Percentiles rank a stretch among this genome's conserved stretches.
Conservation (phyloP, 352 stramenopile species). For the Globisporangium middletonii region DNA sequence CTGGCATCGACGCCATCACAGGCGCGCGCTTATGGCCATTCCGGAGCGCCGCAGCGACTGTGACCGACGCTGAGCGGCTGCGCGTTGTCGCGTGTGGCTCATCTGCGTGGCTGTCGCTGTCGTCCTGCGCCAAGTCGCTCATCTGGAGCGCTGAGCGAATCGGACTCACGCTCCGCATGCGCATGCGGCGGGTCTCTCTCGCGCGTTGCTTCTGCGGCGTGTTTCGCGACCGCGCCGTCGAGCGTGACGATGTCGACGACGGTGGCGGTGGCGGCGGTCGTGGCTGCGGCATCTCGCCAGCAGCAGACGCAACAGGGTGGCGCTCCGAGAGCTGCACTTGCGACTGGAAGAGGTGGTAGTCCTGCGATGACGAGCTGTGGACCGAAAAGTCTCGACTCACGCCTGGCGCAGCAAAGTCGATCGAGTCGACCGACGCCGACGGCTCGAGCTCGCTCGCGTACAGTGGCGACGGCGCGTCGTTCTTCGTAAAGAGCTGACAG, state of each 20-base stretch:
- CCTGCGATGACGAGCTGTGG: background rate
- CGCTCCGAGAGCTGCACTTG: background rate
- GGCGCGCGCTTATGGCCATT: background rate
- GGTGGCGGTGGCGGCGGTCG: background rate
- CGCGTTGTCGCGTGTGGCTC: background rate
- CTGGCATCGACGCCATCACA: background rate
- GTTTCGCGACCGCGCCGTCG: constrained; percentile 13
- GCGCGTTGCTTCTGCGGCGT: constrained; percentile 27
- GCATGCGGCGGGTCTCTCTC: constrained; percentile 15
- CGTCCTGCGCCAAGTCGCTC: constrained; percentile 10
- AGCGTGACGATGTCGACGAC: constrained; percentile 8
- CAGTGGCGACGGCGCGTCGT: constrained; percentile 4
- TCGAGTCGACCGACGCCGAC: background rate
- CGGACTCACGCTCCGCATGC: constrained; percentile 47
- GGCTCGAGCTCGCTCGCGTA: background rate
- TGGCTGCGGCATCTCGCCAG: background rate
- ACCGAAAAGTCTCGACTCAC: background rate
- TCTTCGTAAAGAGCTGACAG: constrained; percentile 12
- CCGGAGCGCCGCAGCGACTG: too few species aligned
- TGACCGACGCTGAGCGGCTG: too few species aligned
- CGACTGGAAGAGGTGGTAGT: background rate
- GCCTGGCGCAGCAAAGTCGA: background rate
- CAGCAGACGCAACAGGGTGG: background rate
- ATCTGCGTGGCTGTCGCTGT: constrained; percentile 14
- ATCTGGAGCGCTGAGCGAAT: constrained; percentile 17